Conservation (phyloP, 1,284 basidiomycete genomes). For the Apiotrichum laibachii region DNA sequence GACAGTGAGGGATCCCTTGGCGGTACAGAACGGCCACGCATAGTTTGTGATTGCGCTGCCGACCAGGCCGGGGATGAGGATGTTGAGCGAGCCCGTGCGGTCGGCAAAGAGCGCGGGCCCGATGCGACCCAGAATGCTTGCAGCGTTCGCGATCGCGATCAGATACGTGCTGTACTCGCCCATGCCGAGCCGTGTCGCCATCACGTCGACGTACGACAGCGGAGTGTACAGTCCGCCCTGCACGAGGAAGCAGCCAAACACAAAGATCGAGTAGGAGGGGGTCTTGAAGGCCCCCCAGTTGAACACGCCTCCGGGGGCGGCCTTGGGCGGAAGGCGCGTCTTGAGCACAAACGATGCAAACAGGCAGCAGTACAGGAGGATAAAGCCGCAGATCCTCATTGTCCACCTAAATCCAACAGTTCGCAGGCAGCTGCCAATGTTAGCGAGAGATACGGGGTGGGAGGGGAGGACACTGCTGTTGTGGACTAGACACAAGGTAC, state of each 20-base stretch:
- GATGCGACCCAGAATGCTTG: slow-evolving; percentile 20
- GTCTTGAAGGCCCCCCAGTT: slow-evolving; percentile 21
- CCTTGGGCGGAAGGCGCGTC: slow-evolving; percentile 25
- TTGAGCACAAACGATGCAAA: slow-evolving; percentile 17
- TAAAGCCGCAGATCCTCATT: slow-evolving; percentile 27
- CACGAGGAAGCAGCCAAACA: slow-evolving; percentile 15
- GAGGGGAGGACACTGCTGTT: background rate
- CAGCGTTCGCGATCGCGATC: slow-evolving; percentile 26
- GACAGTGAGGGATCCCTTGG: slow-evolving; percentile 19
- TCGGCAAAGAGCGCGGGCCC: slow-evolving; percentile 23
- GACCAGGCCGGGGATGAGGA: slow-evolving; percentile 23
- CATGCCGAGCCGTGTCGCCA: slow-evolving; percentile 16
- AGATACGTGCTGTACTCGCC: slow-evolving; percentile 24
- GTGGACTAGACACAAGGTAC: too few relatives aligned
- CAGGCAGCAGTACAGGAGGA: slow-evolving; percentile 17
- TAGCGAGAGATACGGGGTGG: slow-evolving; percentile 49
- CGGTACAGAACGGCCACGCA: slow-evolving; percentile 27
- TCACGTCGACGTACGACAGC: slow-evolving; percentile 23
- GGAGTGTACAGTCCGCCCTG: slow-evolving; percentile 24
- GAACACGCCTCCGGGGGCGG: slow-evolving; percentile 23
- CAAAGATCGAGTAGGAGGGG: slow-evolving; percentile 14
- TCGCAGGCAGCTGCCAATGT: slow-evolving; percentile 10
- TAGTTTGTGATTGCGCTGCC: slow-evolving; percentile 25
- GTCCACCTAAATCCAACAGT: slow-evolving; percentile 27
- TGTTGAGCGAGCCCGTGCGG: slow-evolving; percentile 21